Conservation (phyloP, 2,329 filamentous ascomycete genomes). For the Laburnicola sp. region DNA sequence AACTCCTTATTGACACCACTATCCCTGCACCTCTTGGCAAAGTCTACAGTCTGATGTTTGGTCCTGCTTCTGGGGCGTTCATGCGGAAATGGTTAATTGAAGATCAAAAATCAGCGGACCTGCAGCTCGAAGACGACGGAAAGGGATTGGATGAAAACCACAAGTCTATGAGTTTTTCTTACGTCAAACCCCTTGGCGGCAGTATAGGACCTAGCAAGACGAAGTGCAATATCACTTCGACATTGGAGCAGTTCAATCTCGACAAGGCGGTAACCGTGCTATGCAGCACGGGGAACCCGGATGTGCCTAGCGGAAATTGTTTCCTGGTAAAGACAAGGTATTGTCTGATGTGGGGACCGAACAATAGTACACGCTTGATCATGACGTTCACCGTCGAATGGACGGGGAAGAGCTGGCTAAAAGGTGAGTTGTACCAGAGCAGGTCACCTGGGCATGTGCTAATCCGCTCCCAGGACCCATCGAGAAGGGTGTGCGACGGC, state of each 20-base stretch:
- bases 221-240: slow-evolving; percentile 87
- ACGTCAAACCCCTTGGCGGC: slow-evolving; percentile 85
- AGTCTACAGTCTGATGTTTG: slow-evolving; percentile 86
- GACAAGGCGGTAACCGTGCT: slow-evolving; percentile 85
- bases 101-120: slow-evolving; percentile 87
- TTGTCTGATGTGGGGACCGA: slow-evolving; percentile 88
- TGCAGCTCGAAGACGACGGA: slow-evolving; percentile 81
- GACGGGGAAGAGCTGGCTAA: slow-evolving; percentile 97
- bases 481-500: slow-evolving; percentile 91
- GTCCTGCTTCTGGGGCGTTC: slow-evolving; percentile 74
- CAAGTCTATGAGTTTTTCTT: slow-evolving; percentile 74
- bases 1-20: slow-evolving; percentile 79
- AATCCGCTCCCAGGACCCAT: slow-evolving; percentile 70
- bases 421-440: slow-evolving; percentile 62
- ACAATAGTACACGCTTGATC: slow-evolving; percentile 80
- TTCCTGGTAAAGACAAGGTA: slow-evolving; percentile 94
- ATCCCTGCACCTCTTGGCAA: slow-evolving; percentile 88
- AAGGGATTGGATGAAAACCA: slow-evolving; percentile 75
- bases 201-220: slow-evolving; percentile 91
- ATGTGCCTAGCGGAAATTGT: slow-evolving; percentile 90
- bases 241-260: slow-evolving; percentile 79
- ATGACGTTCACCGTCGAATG: slow-evolving; percentile 93
- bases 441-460: slow-evolving; percentile 1
- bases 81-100: slow-evolving; percentile 84
- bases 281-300: slow-evolving; percentile 83